Conservation (phyloP, 129 eudicot species). For the Heracleum sosnowskyi region DNA sequence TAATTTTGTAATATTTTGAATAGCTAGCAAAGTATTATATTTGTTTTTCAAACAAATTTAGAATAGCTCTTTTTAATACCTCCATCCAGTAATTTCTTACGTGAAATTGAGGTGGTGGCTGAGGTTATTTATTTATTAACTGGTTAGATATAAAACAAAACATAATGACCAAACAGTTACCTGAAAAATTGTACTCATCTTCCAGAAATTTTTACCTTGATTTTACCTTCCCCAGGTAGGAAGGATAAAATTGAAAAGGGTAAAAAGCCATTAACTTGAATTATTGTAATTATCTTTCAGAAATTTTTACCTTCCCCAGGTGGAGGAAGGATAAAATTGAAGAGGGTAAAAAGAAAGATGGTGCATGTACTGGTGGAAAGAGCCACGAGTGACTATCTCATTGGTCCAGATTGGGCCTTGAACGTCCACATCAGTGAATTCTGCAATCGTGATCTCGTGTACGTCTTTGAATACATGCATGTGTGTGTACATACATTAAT, state of each 20-base stretch:
- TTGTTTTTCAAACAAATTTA: too few relatives aligned
- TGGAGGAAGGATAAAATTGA: too few relatives aligned
- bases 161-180: not conserved
- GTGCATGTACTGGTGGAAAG: slow-evolving; percentile 86
- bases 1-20: too few relatives aligned
- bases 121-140: not conserved
- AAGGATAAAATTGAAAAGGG: slow-evolving; percentile 8
- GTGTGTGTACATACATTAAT: not conserved
- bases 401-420: slow-evolving; percentile 74
- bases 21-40: too few relatives aligned
- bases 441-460: slow-evolving; percentile 56
- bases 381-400: slow-evolving; percentile 55
- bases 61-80: not conserved
- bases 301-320: not conserved
- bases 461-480: not conserved
- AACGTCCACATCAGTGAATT: slow-evolving; percentile 56
- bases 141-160: not conserved
- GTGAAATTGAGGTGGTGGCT: not conserved
- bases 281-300: not conserved
- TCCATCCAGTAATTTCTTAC: not conserved
- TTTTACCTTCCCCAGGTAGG: not conserved
- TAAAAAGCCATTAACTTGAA: not conserved
- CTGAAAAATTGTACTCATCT: not conserved
- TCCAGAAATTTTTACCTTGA: not conserved
- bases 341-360: slow-evolving; percentile 26